Conservation (phyloP, 73 alveolate genomes). For the Paramecium pentaurelia region DNA sequence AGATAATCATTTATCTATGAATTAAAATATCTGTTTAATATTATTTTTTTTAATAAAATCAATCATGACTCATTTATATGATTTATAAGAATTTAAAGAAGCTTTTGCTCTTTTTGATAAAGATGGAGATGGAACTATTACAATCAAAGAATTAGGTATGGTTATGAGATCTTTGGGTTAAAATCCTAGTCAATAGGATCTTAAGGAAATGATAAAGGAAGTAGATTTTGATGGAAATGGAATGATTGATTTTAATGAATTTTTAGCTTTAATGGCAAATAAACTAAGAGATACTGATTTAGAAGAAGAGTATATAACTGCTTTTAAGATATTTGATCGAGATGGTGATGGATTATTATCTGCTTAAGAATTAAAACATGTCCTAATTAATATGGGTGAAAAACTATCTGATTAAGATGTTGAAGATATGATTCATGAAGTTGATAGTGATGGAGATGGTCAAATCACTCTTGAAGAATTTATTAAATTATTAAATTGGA, state of each 20-base stretch:
- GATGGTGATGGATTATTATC: slow-evolving; percentile 91
- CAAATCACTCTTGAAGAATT: slow-evolving; percentile 85
- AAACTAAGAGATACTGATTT: slow-evolving; percentile 97
- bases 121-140: slow-evolving; percentile 96
- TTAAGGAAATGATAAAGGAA: slow-evolving; percentile 85
- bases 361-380: slow-evolving; percentile 88
- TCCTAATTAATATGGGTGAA: slow-evolving; percentile 84
- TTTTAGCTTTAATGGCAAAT: slow-evolving; percentile 96
- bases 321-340: slow-evolving; percentile 98
- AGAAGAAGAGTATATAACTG: slow-evolving; percentile 98
- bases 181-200: slow-evolving; percentile 94
- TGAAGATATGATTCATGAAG: slow-evolving; percentile 95
- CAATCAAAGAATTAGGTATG: slow-evolving; percentile 94
- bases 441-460: slow-evolving; percentile 93
- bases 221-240: slow-evolving; percentile 98
- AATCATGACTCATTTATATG: slow-evolving; percentile 10
- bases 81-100: slow-evolving; percentile 85
- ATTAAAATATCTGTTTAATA: too few species aligned
- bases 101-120: slow-evolving; percentile 95
- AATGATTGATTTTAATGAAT: slow-evolving; percentile 96
- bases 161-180: slow-evolving; percentile 95
- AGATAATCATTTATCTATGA: neutral
- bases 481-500: slow-evolving; percentile 61
- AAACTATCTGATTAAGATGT: slow-evolving; percentile 86
- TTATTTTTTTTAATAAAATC: neutral